Evolutionary conservation across 164 flowering plant genomes (phyloP).

Genomic region (Santalum album): DNA sequence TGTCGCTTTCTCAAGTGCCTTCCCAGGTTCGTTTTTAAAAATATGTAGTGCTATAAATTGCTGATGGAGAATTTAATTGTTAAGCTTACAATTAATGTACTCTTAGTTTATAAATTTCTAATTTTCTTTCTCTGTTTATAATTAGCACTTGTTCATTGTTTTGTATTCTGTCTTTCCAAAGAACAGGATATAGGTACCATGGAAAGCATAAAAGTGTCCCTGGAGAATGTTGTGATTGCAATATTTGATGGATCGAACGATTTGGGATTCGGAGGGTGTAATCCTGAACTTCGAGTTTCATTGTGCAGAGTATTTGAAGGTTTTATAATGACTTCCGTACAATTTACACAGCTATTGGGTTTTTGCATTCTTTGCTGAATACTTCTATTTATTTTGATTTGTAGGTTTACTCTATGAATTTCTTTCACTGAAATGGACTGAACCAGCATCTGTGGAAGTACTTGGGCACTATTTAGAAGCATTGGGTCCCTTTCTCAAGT

Average conservation of each 20-base stretch:
- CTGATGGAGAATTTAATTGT: no score
- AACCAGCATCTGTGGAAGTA: slow-evolving; percentile 64
- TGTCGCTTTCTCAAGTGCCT: slow-evolving; percentile 33
- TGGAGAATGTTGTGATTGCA: slow-evolving; percentile 59
- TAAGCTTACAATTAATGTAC: no score
- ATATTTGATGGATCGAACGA: slow-evolving; percentile 80
- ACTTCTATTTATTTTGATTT: slow-evolving; percentile 19
- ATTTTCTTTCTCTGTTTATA: no score
- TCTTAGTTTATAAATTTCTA: no score
- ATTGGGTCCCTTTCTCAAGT: slow-evolving; percentile 78
- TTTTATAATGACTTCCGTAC: slow-evolving; percentile 22
- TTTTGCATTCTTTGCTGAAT: slow-evolving; percentile 14
- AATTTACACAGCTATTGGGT: neutral
- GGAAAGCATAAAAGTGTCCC: slow-evolving; percentile 82
- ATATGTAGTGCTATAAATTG: no score
- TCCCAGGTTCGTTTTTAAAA: slow-evolving; percentile 72
- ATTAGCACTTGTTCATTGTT: neutral
- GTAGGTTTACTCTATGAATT: slow-evolving; percentile 80
- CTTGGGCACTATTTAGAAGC: slow-evolving; percentile 81
- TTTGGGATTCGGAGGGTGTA: slow-evolving; percentile 21
- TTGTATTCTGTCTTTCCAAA: neutral
- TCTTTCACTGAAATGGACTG: slow-evolving; percentile 81
- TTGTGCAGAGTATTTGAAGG: slow-evolving; percentile 70
- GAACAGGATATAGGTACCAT: slow-evolving; percentile 57
- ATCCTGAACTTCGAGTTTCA: slow-evolving; percentile 47